Evolutionary conservation across 2,329 filamentous ascomycete genomes (phyloP).

Genomic region (Neofusicoccum laricinum): DNA sequence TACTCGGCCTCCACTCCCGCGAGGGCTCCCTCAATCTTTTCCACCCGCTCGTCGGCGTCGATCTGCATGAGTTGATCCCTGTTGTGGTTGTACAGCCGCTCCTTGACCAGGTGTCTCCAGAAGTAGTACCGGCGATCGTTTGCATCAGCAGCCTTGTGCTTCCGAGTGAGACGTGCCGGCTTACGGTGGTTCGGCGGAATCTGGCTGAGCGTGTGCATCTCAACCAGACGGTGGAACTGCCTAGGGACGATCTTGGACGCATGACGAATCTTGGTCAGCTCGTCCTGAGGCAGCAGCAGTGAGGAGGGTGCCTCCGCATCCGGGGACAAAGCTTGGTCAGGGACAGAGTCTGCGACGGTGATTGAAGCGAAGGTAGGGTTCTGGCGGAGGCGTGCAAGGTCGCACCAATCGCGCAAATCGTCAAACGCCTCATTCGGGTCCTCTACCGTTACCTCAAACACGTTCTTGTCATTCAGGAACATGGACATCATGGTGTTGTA

Average conservation of each 20-base stretch:
- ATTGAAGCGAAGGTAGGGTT: slow-evolving; percentile 58
- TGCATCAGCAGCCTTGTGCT: slow-evolving; percentile 49
- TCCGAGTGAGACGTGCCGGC: slow-evolving; percentile 44
- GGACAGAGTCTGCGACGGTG: slow-evolving; percentile 48
- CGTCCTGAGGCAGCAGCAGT: slow-evolving; percentile 57
- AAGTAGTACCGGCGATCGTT: slow-evolving; percentile 64
- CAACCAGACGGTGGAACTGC: slow-evolving; percentile 72
- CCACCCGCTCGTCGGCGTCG: slow-evolving; percentile 64
- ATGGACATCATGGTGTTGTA: slow-evolving; percentile 76
- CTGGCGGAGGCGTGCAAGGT: slow-evolving; percentile 63
- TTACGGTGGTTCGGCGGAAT: slow-evolving; percentile 51
- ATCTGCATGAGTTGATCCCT: slow-evolving; percentile 68
- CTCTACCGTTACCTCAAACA: slow-evolving; percentile 85
- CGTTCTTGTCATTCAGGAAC: slow-evolving; percentile 64
- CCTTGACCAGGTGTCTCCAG: slow-evolving; percentile 74
- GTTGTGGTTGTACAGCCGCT: slow-evolving; percentile 73
- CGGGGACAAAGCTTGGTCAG: slow-evolving; percentile 51
- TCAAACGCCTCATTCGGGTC: slow-evolving; percentile 89
- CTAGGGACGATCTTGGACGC: slow-evolving; percentile 69
- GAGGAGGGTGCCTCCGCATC: slow-evolving; percentile 48
- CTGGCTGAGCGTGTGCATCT: slow-evolving; percentile 67
- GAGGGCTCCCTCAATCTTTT: slow-evolving; percentile 70
- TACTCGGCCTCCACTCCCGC: slow-evolving; percentile 70
- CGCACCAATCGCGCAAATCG: slow-evolving; percentile 71
- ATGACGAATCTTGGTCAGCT: slow-evolving; percentile 55